Base-by-base conservation (phyloP, 305 asterid species). In the Fraxinus dipetala region DNA sequence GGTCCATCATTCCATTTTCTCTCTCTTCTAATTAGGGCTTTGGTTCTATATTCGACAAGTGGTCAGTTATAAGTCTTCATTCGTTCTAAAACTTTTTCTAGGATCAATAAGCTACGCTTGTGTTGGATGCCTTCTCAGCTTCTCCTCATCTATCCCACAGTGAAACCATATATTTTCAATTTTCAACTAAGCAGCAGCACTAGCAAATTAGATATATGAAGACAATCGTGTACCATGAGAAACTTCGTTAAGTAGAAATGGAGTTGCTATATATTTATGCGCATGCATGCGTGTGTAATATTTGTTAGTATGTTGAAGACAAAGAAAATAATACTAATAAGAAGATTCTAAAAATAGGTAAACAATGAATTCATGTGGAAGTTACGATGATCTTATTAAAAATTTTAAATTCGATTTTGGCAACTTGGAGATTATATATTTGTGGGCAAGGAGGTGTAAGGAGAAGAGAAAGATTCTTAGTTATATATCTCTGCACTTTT, bases 1-100 rank as follows among this genome's bases (percentile, higher is more conserved):
- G 28, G 45, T 83, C 80, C 48, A 20, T 75, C 56, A 2, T 82
- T 63, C 40, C 34, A 75, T 67, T 65, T 36, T 76, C 9, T 35
- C 35, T 80, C 38, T 65, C 10, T 48, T 59, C 31, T 4, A 14
- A 73, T 30, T 16, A 28, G 4, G 13, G 9, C 45, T 38, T 74
- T 38, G 32, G 10, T 36, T 56, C 75, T 69, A 56, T 5, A 18
- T 48, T 51, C 2, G 69, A 82, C 56, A 74, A 43, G 31, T 11
- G n/a, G 78, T 56, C 22, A 40, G 20, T 51, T 84, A 9, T 63
- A 34, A 78, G 1, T 28, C 45, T 51, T 67, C 78, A 14, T 26
- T 28, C 76, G 61, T 56, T 56, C 40, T 35, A 51, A 43, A 65
- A 76, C 36, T 13, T 36, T 11, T n/a, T 77, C 67, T 54, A 78